Conservation (phyloP, 75 land plant species). For the Ceratopteris richardii region DNA sequence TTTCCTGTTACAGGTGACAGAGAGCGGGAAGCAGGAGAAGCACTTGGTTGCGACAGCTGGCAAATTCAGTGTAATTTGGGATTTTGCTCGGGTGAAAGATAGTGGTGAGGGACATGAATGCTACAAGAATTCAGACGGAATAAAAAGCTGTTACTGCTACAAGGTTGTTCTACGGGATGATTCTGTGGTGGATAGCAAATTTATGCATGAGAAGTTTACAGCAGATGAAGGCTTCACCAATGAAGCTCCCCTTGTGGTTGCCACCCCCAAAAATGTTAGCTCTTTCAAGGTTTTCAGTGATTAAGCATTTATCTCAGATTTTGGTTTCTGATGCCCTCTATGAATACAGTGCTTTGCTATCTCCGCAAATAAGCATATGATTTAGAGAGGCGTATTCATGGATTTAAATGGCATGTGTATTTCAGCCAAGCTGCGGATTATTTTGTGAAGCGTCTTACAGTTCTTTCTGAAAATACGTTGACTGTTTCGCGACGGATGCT, state of each 20-base stretch:
- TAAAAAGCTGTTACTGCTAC: conserved; percentile 98
- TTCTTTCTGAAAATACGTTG: too few relatives aligned
- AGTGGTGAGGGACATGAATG: conserved; percentile 54
- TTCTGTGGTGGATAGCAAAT: conserved; percentile 87
- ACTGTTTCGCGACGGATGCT: too few relatives aligned
- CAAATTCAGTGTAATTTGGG: conserved; percentile 85
- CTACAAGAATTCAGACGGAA: conserved; percentile 63
- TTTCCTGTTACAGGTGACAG: conserved; percentile 95
- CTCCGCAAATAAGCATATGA: too few relatives aligned
- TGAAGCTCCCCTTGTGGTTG: conserved; percentile 92
- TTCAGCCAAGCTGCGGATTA: too few relatives aligned
- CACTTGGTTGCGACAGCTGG: conserved; percentile 90
- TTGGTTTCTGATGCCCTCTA: too few relatives aligned
- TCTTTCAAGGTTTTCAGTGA: conserved; percentile 51
- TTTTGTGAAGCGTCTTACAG: too few relatives aligned
- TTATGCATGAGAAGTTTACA: conserved; percentile 89
- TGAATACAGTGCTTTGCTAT: too few relatives aligned
- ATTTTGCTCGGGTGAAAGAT: conserved; percentile 78
- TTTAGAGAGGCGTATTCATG: too few relatives aligned
- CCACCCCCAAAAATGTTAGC: conserved; percentile 79
- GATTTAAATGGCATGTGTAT: too few relatives aligned
- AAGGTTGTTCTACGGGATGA: conserved; percentile 82
- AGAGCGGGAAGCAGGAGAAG: conserved; percentile 80
- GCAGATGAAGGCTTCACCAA: conserved; percentile 28
- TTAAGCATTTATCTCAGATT: too few relatives aligned